Evolutionary conservation across 2,329 filamentous ascomycete species (phyloP).

Genomic region (Zalaria obscura): DNA sequence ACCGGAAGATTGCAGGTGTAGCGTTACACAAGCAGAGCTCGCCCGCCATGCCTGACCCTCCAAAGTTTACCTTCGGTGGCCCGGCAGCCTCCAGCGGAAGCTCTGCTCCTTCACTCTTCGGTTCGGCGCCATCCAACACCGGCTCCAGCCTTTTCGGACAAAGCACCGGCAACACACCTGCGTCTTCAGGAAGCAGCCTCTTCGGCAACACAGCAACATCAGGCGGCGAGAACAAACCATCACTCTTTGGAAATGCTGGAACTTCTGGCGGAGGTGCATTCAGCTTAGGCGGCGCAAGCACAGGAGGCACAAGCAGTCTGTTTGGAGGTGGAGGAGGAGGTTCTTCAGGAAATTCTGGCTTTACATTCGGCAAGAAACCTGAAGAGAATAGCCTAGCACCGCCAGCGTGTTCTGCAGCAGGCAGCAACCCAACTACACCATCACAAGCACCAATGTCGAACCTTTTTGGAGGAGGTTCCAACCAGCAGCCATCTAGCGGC

Average conservation of each 20-base stretch:
- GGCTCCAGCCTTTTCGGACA: slow-evolving; percentile 8
- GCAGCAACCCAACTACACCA: slow-evolving; percentile 31
- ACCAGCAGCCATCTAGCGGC: neutral
- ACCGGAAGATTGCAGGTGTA: too few species aligned
- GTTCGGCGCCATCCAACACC: slow-evolving; percentile 1
- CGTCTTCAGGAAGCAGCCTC: slow-evolving; percentile 10
- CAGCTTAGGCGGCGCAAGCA: slow-evolving; percentile 5
- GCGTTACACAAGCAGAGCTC: too few species aligned
- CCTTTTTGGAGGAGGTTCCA: slow-evolving; percentile 11
- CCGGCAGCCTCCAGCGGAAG: slow-evolving; percentile 20
- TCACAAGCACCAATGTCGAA: slow-evolving; percentile 26
- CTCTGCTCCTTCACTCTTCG: slow-evolving; percentile 10
- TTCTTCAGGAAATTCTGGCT: neutral
- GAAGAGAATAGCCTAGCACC: slow-evolving; percentile 1
- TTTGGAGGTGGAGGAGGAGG: neutral
- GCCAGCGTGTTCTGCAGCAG: neutral
- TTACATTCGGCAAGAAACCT: slow-evolving; percentile 2
- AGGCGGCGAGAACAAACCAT: slow-evolving; percentile 3
- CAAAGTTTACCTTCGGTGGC: slow-evolving; percentile 19
- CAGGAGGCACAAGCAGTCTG: neutral
- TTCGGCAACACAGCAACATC: slow-evolving; percentile 15
- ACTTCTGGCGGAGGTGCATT: slow-evolving; percentile 5
- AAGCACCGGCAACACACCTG: slow-evolving; percentile 4
- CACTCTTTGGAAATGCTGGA: slow-evolving; percentile 8
- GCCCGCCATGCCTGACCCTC: slow-evolving; percentile 9